Conservation (phyloP, 1,284 basidiomycete genomes). For the Paramarasmius palmivorus region DNA sequence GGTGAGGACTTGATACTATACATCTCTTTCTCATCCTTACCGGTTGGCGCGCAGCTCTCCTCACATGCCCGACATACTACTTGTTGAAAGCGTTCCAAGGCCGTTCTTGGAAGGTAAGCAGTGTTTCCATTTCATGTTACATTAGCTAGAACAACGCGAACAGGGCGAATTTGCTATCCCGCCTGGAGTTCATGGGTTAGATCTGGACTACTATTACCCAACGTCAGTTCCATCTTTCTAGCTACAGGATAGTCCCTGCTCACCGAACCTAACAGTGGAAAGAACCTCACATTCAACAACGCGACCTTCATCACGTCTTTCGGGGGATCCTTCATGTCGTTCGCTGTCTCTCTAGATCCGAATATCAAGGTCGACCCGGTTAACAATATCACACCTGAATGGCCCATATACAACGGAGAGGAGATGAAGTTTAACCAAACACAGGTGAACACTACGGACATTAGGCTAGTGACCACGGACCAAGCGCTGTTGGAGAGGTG, state of each 20-base stretch:
- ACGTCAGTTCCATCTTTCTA: constrained; percentile 6
- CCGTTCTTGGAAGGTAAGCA: constrained; percentile 18
- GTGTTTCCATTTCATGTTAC: neutral
- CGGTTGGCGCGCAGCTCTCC: constrained; percentile 17
- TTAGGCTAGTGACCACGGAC: neutral
- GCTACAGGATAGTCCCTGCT: neutral
- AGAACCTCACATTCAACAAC: constrained; percentile 20
- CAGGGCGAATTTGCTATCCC: constrained; percentile 16
- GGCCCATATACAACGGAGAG: constrained; percentile 13
- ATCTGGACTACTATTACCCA: constrained; percentile 20
- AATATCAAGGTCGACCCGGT: constrained; percentile 20
- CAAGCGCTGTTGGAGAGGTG: constrained; percentile 15
- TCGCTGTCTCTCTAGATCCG: constrained; percentile 22
- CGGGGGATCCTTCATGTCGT: constrained; percentile 20
- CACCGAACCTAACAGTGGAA: neutral
- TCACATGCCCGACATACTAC: constrained; percentile 25
- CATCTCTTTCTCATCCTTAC: neutral
- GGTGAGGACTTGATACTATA: constrained; percentile 18
- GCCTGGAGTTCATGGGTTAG: constrained; percentile 20
- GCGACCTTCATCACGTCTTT: constrained; percentile 24
- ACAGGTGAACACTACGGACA: neutral
- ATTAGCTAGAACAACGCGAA: neutral
- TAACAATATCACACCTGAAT: constrained; percentile 23
- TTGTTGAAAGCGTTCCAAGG: constrained; percentile 18
- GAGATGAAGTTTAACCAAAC: constrained; percentile 25